Conservation (phyloP, 176 grass and related monocot species). For the Musa troglodytarum region DNA sequence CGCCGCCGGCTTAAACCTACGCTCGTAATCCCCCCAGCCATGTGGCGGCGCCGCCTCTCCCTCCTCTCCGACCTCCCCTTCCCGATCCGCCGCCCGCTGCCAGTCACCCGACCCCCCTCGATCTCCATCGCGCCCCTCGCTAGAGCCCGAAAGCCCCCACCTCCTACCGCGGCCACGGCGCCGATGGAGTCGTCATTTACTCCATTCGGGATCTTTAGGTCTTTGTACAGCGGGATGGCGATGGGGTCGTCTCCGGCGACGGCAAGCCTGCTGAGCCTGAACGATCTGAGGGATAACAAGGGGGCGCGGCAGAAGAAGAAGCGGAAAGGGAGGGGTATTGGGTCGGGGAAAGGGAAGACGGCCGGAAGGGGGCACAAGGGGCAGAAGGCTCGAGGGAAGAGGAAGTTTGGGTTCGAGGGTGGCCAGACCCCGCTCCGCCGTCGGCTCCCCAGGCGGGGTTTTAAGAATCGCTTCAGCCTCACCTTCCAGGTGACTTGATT, state of each 20-base stretch:
- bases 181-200: background rate
- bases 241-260: conserved; percentile 14
- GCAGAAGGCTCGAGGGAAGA: conserved; percentile 77
- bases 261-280: conserved; percentile 50
- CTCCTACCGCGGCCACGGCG: background rate
- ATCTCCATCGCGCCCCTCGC: background rate
- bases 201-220: background rate
- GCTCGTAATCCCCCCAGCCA: background rate
- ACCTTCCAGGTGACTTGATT: conserved; percentile 57
- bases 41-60: conserved; percentile 64
- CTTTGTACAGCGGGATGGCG: background rate
- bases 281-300: conserved; percentile 68
- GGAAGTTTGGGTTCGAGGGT: conserved; percentile 76
- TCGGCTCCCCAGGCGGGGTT: conserved; percentile 49
- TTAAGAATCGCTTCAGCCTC: conserved; percentile 80
- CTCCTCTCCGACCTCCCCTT: conserved; percentile 17
- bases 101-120: background rate
- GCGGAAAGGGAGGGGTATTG: conserved; percentile 73
- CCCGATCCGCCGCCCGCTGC: background rate
- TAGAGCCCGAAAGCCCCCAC: background rate
- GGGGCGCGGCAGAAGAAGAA: conserved; percentile 80
- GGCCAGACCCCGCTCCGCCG: conserved; percentile 77
- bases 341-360: conserved; percentile 90
- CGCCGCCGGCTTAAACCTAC: no score
- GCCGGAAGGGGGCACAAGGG: conserved; percentile 86